Conservation (phyloP, 202 grass and related monocot species). For the Elaeis oleifera region DNA sequence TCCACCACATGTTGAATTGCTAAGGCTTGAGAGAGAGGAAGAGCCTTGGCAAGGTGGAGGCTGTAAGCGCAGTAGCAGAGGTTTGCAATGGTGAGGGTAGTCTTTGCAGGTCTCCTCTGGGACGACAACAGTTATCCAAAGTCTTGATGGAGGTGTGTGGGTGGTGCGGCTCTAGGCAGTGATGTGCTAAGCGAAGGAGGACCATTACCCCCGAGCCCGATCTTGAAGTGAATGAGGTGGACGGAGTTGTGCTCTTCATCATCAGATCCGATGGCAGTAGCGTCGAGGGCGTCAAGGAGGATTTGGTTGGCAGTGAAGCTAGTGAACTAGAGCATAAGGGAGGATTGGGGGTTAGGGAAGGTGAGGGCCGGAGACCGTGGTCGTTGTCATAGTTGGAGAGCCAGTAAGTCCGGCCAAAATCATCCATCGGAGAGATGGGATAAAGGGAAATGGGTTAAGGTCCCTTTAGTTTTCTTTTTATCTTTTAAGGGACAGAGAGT, state of each 20-base stretch:
- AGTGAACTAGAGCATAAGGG: slow-evolving; percentile 36
- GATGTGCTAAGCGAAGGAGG: slow-evolving; percentile 45
- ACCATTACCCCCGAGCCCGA: slow-evolving; percentile 49
- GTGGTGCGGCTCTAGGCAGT: slow-evolving; percentile 21
- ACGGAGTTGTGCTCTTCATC: slow-evolving; percentile 4
- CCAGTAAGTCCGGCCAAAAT: too few relatives aligned
- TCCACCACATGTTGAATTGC: too few relatives aligned
- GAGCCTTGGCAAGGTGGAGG: slow-evolving; percentile 18
- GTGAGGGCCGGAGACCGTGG: too few relatives aligned
- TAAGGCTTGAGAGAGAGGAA: too few relatives aligned
- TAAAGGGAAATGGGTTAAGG: too few relatives aligned
- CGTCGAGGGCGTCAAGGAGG: slow-evolving; percentile 41
- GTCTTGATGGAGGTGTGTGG: slow-evolving; percentile 9
- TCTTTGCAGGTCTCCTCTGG: slow-evolving; percentile 34
- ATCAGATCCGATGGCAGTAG: neutral
- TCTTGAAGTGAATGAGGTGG: slow-evolving; percentile 46
- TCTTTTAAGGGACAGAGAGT: too few relatives aligned
- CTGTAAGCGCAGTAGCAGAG: slow-evolving; percentile 44
- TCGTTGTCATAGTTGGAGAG: too few relatives aligned
- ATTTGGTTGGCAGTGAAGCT: slow-evolving; percentile 47
- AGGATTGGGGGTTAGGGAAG: neutral
- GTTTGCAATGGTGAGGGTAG: slow-evolving; percentile 39
- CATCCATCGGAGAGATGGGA: too few relatives aligned
- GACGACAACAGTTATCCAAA: slow-evolving; percentile 47
- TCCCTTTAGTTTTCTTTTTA: too few relatives aligned